phyloP scores from a whole-genome alignment of 2,329 filamentous ascomycete species.

The Cladophialophora bantiana region DNA sequence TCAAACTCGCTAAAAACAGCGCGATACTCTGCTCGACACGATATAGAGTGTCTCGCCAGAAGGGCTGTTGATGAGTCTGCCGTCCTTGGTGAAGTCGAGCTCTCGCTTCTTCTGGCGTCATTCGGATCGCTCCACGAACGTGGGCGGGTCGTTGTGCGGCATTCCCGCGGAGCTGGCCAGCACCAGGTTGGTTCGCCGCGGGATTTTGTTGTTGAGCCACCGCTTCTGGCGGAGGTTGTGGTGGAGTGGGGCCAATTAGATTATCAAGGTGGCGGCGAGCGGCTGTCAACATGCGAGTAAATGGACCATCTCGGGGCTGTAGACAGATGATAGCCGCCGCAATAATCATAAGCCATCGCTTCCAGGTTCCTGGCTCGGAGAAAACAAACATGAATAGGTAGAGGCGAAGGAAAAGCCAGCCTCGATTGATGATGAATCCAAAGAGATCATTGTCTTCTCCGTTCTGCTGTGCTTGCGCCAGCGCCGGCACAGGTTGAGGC shows the following conservation, averaged over 20 bases:
- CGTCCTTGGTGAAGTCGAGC: constrained; percentile 38
- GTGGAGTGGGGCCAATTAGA: constrained; percentile 43
- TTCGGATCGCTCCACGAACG: constrained; percentile 33
- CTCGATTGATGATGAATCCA: constrained; percentile 51
- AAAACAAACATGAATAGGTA: constrained; percentile 67
- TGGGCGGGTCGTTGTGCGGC: constrained; percentile 25
- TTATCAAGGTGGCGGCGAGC: constrained; percentile 55
- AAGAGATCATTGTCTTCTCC: constrained; percentile 46
- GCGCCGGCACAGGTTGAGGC: constrained; percentile 11
- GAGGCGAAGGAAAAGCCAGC: constrained; percentile 66
- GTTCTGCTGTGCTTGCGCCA: constrained; percentile 27
- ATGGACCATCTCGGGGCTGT: constrained; percentile 51
- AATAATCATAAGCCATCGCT: constrained; percentile 50
- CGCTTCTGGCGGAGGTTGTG: constrained; percentile 28
- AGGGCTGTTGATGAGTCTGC: constrained; percentile 29
- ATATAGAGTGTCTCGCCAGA: constrained; percentile 34
- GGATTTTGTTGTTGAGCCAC: constrained; percentile 26
- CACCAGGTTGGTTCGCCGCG: constrained; percentile 16
- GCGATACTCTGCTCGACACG: constrained; percentile 62
- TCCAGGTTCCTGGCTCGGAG: constrained; percentile 56
- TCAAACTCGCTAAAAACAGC: constrained; percentile 68
- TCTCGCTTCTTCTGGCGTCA: constrained; percentile 40
- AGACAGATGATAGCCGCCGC: constrained; percentile 49
- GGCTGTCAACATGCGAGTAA: constrained; percentile 48
- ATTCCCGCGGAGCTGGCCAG: not conserved